These are phyloP conservation scores for Beauveria australis DNA, from an alignment of 2,329 filamentous ascomycete genomes.

Conservation along the genomic window DNA sequence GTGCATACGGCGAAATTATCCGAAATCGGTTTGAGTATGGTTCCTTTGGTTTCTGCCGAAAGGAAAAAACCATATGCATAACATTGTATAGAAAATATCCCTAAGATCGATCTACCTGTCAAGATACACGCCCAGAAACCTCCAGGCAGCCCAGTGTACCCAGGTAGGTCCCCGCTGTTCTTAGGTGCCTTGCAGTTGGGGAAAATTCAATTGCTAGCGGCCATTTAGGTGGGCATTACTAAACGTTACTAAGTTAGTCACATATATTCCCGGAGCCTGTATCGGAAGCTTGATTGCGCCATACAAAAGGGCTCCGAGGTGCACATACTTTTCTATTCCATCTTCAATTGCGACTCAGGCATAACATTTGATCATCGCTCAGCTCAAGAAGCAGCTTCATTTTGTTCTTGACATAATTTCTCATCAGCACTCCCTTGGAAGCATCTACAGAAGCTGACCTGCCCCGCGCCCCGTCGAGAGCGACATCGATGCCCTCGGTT, in stretches of 20 bases:
- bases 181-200: background rate
- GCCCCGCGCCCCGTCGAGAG: background rate
- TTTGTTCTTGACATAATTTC: background rate
- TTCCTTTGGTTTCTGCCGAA: too few relatives aligned
- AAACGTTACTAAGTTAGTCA: conserved; percentile 6
- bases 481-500: background rate
- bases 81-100: too few relatives aligned
- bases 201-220: background rate
- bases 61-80: too few relatives aligned
- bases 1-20: too few relatives aligned
- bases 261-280: conserved; percentile 5
- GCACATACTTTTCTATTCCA: background rate
- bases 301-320: background rate
- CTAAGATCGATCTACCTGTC: background rate
- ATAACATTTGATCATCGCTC: background rate
- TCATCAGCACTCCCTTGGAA: background rate
- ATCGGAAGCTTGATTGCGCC: conserved; percentile 9
- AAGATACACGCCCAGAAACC: background rate
- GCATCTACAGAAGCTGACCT: background rate
- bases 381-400: background rate
- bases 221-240: background rate
- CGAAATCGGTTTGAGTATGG: too few relatives aligned
- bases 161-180: background rate
- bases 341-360: background rate
- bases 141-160: background rate